These are phyloP conservation scores for Onygenales sp. DNA, from an alignment of 2,329 filamentous ascomycete species.

Conservation along the genomic window DNA sequence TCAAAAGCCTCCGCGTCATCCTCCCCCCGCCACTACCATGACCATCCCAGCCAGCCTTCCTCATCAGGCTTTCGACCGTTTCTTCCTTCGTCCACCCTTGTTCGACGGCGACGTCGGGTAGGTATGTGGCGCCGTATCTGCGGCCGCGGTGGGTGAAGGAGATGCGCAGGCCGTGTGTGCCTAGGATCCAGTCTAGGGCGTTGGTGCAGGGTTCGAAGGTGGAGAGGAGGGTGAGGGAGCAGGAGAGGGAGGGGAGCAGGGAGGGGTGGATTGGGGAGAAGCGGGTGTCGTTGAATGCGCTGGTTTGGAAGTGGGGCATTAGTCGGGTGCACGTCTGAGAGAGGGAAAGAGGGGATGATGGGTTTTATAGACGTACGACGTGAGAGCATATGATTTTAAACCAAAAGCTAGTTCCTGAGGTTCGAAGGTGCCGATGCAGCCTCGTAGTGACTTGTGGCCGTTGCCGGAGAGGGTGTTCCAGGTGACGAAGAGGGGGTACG, in stretches of 20 bases:
- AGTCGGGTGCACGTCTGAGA: background rate
- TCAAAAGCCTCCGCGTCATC: slow-evolving; percentile 27
- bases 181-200: slow-evolving; percentile 76
- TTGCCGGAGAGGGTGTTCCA: slow-evolving; percentile 68
- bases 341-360: background rate
- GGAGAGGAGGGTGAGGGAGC: slow-evolving; percentile 71
- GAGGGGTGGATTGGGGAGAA: slow-evolving; percentile 47
- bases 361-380: slow-evolving; percentile 47
- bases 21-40: slow-evolving; percentile 22
- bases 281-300: slow-evolving; percentile 55
- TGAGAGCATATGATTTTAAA: slow-evolving; percentile 70
- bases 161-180: slow-evolving; percentile 78
- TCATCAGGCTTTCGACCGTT: slow-evolving; percentile 78
- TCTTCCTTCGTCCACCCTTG: slow-evolving; percentile 95
- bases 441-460: slow-evolving; percentile 62
- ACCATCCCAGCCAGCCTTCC: slow-evolving; percentile 87
- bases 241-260: slow-evolving; percentile 39
- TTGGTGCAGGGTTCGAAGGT: slow-evolving; percentile 69
- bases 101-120: slow-evolving; percentile 83
- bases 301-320: slow-evolving; percentile 17
- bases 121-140: slow-evolving; percentile 76
- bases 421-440: slow-evolving; percentile 95
- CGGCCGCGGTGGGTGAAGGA: slow-evolving; percentile 66
- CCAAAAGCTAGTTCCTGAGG: slow-evolving; percentile 62
- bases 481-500: slow-evolving; percentile 78